phyloP scores from a whole-genome alignment of 176 grass and related monocot species.

The Thalia dealbata region DNA sequence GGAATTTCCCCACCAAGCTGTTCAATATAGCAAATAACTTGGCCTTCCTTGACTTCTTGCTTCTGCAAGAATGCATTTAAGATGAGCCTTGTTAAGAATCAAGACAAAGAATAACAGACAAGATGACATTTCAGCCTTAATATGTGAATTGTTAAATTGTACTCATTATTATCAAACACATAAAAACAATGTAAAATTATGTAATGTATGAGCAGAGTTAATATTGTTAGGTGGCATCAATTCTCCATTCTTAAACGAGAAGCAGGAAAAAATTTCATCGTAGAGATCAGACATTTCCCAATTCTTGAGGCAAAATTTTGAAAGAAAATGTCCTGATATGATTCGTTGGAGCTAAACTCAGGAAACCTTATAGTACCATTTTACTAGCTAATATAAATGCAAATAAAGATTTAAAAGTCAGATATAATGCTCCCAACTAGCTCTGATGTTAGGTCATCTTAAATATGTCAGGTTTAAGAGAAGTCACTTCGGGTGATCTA shows the following conservation, averaged over 20 bases:
- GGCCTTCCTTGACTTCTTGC: conserved; percentile 22
- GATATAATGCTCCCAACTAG: no score
- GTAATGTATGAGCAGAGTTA: neutral
- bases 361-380: neutral
- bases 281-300: neutral
- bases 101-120: neutral
- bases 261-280: neutral
- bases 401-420: no score
- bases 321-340: neutral
- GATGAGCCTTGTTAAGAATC: neutral
- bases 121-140: neutral
- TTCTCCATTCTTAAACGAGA: neutral
- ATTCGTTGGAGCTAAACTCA: neutral
- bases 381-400: neutral
- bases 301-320: neutral
- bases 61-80: conserved; percentile 3
- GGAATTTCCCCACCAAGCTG: conserved; percentile 25
- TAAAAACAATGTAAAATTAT: neutral
- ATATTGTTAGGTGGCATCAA: neutral
- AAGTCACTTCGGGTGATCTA: neutral
- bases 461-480: neutral
- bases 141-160: neutral
- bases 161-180: neutral
- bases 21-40: conserved; percentile 22
- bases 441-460: neutral